Base-by-base conservation (phyloP, 2,329 filamentous ascomycete species). In the Iodosphaeria phyllophila region DNA sequence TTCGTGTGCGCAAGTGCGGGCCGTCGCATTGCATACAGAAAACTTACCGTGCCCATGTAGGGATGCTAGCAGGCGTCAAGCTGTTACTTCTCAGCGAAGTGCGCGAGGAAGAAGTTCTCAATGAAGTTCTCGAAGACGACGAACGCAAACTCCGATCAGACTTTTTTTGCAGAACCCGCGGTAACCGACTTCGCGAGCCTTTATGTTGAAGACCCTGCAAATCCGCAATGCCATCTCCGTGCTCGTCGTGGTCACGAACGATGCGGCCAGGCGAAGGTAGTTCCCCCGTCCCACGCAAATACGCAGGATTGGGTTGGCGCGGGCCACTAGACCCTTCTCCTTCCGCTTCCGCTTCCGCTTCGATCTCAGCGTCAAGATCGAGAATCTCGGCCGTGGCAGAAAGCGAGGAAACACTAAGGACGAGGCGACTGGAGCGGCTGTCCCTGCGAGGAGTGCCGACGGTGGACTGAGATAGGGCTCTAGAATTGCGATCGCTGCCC, bases 161-260 rank as follows among this genome's bases (percentile, higher is more conserved):
- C 6, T 53, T 46, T 23, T 54, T 50, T 32, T 47, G 55, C 17
- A 54, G 56, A 29, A 63, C 53, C 28, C 64, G 57, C 9, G 54
- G 53, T 2, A 58, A 57, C 14, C 58, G 58, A 6, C 52, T 54
- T 20, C 64, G 54, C 0, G 68, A 73, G 8, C 64, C 54, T 13
- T 39, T 44, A 25, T 61, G 56, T 24, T 56, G 50, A 11, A 66
- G 47, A 13, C 59, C 48, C 18, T 65, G 55, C 24, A 75, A 50
- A 29, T 74, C 68, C 5, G 64, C 61, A 13, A 75, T 51, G 2
- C 66, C 66, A 37, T 75, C 70, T 4, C 68, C 67, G 34, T 74
- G 53, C 40, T 74, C 70, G 33, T 74, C 69, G 30, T 64, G 57
- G 32, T 74, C 58, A 12, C 58, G 56, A 20, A 74, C 51, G 16